Conservation (phyloP, 768 basidiomycete genomes). For the Leucocoprinus sp. region DNA sequence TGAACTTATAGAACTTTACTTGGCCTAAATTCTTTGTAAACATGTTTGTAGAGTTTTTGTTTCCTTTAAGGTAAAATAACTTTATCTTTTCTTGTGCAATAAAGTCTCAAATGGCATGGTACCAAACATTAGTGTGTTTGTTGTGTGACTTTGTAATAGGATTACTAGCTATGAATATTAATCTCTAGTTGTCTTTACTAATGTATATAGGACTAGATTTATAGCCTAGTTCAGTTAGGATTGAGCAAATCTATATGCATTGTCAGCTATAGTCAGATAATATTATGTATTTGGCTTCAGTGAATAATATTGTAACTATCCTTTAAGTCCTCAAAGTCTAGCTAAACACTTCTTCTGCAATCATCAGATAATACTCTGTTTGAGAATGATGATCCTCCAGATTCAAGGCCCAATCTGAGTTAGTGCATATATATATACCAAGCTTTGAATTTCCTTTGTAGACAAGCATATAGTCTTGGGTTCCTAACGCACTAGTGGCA, state of each 20-base stretch:
- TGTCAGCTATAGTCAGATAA: conserved; percentile 13
- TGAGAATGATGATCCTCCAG: too few species aligned
- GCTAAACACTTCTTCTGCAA: conserved; percentile 13
- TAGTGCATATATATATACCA: too few species aligned
- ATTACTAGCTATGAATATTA: conserved; percentile 10
- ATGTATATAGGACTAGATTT: neutral
- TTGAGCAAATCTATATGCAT: conserved; percentile 9
- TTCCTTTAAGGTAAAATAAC: conserved; percentile 19
- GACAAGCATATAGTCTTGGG: too few species aligned
- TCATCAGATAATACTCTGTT: conserved; percentile 17
- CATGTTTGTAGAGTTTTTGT: conserved; percentile 27
- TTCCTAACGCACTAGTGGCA: too few species aligned
- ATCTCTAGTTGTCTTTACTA: conserved; percentile 12
- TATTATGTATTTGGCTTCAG: conserved; percentile 21
- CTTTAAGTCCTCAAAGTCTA: conserved; percentile 16
- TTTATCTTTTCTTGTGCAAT: conserved; percentile 14
- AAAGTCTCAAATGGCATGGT: conserved; percentile 20
- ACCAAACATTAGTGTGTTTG: conserved; percentile 25
- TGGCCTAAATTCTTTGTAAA: conserved; percentile 26
- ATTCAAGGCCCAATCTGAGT: too few species aligned
- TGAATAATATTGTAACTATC: conserved; percentile 14
- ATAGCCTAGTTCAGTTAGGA: conserved; percentile 6
- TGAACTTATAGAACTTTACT: conserved; percentile 1
- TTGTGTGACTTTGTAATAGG: conserved; percentile 11
- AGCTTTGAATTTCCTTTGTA: too few species aligned